Conservation (phyloP, 2,329 filamentous ascomycete species). For the Neopestalotiopsis sp. region DNA sequence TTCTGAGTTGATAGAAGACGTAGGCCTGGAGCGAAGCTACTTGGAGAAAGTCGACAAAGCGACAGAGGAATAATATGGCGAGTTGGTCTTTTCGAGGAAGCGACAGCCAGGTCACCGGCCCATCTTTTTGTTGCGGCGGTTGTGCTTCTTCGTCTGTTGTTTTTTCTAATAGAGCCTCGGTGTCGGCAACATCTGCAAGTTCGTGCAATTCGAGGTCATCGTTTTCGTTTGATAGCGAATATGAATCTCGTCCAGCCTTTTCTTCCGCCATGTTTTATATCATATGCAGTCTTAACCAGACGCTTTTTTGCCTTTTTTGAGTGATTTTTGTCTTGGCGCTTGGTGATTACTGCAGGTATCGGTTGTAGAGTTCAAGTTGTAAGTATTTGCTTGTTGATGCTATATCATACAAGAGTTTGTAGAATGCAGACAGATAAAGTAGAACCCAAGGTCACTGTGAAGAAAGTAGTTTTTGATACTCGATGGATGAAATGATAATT, state of each 20-base stretch:
- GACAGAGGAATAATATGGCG: slow-evolving; percentile 70
- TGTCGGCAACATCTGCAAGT: slow-evolving; percentile 50
- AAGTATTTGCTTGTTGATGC: neutral
- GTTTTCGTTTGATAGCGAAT: slow-evolving; percentile 12
- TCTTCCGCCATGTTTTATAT: slow-evolving; percentile 28
- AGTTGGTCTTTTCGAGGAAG: slow-evolving; percentile 76
- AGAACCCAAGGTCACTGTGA: neutral
- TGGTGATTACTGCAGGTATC: neutral
- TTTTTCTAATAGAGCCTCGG: slow-evolving; percentile 49
- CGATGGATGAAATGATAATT: neutral
- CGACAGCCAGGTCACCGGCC: slow-evolving; percentile 69
- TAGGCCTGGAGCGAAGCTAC: slow-evolving; percentile 73
- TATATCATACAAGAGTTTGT: neutral
- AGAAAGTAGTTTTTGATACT: neutral
- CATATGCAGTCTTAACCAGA: neutral
- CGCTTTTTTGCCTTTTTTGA: neutral
- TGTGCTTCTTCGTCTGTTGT: slow-evolving; percentile 40
- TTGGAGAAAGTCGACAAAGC: slow-evolving; percentile 76
- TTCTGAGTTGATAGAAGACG: slow-evolving; percentile 77
- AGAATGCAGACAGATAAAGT: neutral
- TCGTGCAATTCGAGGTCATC: slow-evolving; percentile 25
- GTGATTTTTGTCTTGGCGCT: neutral
- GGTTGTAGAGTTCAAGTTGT: neutral
- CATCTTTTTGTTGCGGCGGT: slow-evolving; percentile 24
- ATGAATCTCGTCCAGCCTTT: neutral